phyloP scores from a whole-genome alignment of 805 yeast genomes.

The Metschnikowia corniflorae region DNA sequence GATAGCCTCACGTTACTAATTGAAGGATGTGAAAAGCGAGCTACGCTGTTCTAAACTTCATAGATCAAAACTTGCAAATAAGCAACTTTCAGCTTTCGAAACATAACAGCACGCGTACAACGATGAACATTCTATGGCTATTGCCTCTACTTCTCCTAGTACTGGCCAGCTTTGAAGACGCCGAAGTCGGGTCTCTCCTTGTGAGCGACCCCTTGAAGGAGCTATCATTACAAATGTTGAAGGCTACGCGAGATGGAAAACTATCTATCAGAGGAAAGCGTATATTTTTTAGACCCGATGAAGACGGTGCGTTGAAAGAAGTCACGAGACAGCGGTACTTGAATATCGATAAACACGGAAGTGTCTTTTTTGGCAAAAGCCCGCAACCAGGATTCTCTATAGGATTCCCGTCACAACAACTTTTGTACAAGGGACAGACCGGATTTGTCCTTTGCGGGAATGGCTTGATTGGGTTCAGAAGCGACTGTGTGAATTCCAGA shows the following conservation, averaged over 20 bases:
- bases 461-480: not conserved
- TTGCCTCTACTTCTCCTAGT: too few relatives aligned
- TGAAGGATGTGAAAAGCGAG: too few relatives aligned
- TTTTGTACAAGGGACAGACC: not conserved
- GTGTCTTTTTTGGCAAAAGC: not conserved
- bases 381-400: not conserved
- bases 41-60: too few relatives aligned
- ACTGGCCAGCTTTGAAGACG: constrained; percentile 1
- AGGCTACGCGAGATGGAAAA: not conserved
- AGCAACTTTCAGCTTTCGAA: too few relatives aligned
- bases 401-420: not conserved
- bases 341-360: not conserved
- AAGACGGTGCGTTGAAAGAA: not conserved
- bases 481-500: not conserved
- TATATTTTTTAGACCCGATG: not conserved
- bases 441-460: constrained; percentile 1
- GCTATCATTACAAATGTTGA: not conserved
- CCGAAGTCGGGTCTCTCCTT: not conserved
- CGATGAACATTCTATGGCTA: too few relatives aligned
- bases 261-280: not conserved
- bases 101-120: too few relatives aligned
- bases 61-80: too few relatives aligned
- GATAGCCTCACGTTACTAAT: too few relatives aligned
- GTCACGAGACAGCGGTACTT: constrained; percentile 1
- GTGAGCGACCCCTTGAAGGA: not conserved